Evolutionary conservation across 176 grass and related monocot genomes (phyloP), one percentile per base, ranked within the genome.

Genomic region (Calamus simplicifolius): DNA sequence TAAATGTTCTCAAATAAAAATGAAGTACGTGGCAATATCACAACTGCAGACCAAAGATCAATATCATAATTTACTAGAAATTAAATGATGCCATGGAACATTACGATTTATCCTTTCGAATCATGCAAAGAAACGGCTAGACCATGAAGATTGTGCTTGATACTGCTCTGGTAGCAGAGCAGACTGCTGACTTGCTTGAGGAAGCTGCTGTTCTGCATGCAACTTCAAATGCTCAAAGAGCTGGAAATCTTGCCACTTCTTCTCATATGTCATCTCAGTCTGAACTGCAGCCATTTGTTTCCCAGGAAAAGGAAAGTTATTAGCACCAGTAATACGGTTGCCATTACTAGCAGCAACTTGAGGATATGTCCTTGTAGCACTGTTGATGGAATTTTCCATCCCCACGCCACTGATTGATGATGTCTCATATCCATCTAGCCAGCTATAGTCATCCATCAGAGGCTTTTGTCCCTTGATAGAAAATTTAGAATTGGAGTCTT

Each of bases 231-330:
- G 86, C 35, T 87, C 86, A 68, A 90, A 95, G 74, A 80, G 91
- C 52, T 87, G 77, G 67, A 96, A 90, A 85, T 90, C 86, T 23
- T 85, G 75, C 89, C 89, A 89, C 61, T 68, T 68, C 70, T 57
- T 82, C 57, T 82, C 87, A 63, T 74, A 60, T 4, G 27, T 17
- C 6, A 16, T 58, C 61, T 67, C 55, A 25, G 50, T 7, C 8
- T 74, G 71, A 48, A 66, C 73, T 60, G 49, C 52, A 53, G 77
- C 73, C 29, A 68, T 63, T 55, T 82, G 87, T 18, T 73, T 81
- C 18, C 65, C 80, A 52, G 86, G 82, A 31, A 81, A 81, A 64
- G 83, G 67, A 48, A 84, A 90, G 62, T 76, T 69, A 73, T 62
- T 66, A 72, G 60, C 67, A 51, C 49, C 15, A 49, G 48, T 57